Conservation (phyloP, 2,329 filamentous ascomycete species). For the Dothideomycetes sp. region DNA sequence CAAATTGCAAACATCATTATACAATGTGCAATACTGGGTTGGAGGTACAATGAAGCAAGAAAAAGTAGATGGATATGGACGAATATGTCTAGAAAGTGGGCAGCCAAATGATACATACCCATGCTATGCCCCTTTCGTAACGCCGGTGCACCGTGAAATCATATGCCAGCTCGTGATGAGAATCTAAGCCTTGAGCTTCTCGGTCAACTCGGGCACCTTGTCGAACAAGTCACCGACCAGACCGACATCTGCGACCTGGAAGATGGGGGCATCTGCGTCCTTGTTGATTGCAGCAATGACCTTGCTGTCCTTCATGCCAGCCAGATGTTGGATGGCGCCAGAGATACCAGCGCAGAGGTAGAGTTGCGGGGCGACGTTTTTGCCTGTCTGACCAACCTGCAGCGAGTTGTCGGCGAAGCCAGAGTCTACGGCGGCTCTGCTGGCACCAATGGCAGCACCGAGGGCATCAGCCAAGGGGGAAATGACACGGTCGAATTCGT, state of each 20-base stretch:
- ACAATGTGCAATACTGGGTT: too few relatives aligned
- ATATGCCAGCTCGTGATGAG: too few relatives aligned
- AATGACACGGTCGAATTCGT: conserved; percentile 91
- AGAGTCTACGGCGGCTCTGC: conserved; percentile 87
- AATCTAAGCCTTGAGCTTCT: conserved; percentile 61
- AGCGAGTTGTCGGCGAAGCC: conserved; percentile 97
- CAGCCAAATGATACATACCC: too few relatives aligned
- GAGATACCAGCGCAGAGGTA: conserved; percentile 95
- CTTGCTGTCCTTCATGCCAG: conserved; percentile 99
- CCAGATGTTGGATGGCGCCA: conserved; percentile 93
- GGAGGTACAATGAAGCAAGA: too few relatives aligned
- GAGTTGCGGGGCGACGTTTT: conserved; percentile 92
- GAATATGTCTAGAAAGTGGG: too few relatives aligned
- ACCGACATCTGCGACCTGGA: conserved; percentile 94
- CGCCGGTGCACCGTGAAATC: neutral
- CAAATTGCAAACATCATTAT: too few relatives aligned
- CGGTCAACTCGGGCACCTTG: conserved; percentile 85
- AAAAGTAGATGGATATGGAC: too few relatives aligned
- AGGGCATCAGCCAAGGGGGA: conserved; percentile 83
- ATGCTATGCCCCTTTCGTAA: neutral
- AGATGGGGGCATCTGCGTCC: conserved; percentile 91
- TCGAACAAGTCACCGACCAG: conserved; percentile 90
- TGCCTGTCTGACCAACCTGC: conserved; percentile 96
- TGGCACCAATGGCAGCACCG: conserved; percentile 91
- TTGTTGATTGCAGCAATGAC: conserved; percentile 99